These are phyloP conservation scores for Aureobasidium sp. DNA, from an alignment of 2,329 filamentous ascomycete genomes.

Conservation along the genomic window DNA sequence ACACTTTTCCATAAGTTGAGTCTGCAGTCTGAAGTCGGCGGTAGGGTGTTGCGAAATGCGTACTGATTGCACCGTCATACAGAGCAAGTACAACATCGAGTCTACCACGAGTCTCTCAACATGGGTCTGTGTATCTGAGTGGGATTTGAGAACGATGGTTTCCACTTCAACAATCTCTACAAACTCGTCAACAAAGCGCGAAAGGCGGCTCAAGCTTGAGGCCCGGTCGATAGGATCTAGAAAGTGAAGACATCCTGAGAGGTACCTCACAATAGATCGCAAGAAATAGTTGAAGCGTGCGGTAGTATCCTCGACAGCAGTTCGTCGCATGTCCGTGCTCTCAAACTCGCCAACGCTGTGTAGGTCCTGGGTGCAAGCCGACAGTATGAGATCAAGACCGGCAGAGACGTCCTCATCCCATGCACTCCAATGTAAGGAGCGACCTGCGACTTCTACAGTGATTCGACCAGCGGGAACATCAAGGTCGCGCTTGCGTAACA, in stretches of 20 bases:
- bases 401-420: slow-evolving; percentile 52
- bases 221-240: slow-evolving; percentile 48
- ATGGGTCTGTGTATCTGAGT: not conserved
- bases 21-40: not conserved
- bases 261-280: slow-evolving; percentile 44
- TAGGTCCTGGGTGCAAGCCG: slow-evolving; percentile 25
- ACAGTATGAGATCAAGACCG: slow-evolving; percentile 34
- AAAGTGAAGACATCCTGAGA: slow-evolving; percentile 44
- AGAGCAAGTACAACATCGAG: slow-evolving; percentile 14
- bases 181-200: slow-evolving; percentile 34
- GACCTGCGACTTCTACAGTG: slow-evolving; percentile 31
- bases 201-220: slow-evolving; percentile 38
- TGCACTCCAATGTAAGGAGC: slow-evolving; percentile 38
- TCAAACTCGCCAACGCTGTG: not conserved
- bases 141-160: not conserved
- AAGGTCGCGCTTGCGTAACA: slow-evolving; percentile 38
- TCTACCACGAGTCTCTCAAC: slow-evolving; percentile 9
- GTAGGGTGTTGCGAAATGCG: not conserved
- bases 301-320: not conserved
- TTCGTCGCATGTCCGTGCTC: not conserved
- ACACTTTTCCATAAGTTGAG: not conserved
- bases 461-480: slow-evolving; percentile 48
- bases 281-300: slow-evolving; percentile 26
- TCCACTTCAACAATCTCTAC: slow-evolving; percentile 20
- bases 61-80: slow-evolving; percentile 9